A percentile compares a stretch with the other conserved stretches of the same genome.
phyloP scores from a whole-genome alignment of 495 filamentous ascomycete species.

The Xeromyces bisporus region DNA sequence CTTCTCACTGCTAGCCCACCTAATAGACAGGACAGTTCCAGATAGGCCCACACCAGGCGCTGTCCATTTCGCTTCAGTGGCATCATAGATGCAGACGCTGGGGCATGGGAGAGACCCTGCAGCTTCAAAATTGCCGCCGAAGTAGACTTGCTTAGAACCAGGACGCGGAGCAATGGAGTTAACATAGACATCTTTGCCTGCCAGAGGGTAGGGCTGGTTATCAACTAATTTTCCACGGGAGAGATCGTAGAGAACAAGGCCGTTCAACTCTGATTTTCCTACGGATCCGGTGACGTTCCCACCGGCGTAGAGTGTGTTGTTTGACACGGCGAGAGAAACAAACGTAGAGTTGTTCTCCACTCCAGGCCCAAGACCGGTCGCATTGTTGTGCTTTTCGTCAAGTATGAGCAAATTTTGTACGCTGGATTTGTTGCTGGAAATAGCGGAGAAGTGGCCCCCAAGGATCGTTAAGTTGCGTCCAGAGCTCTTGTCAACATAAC shows the following conservation, averaged over 20 bases:
- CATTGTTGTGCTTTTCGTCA: slow-evolving; percentile 39
- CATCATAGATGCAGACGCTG: slow-evolving; percentile 63
- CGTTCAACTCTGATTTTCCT: slow-evolving; percentile 43
- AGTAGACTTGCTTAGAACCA: slow-evolving; percentile 55
- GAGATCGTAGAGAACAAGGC: slow-evolving; percentile 70
- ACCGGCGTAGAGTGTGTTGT: slow-evolving; percentile 62
- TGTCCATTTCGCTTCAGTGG: slow-evolving; percentile 52
- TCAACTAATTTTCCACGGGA: slow-evolving; percentile 36
- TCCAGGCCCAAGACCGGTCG: slow-evolving; percentile 53
- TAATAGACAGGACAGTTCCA: slow-evolving; percentile 52
- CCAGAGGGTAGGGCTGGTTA: slow-evolving; percentile 53
- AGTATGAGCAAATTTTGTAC: slow-evolving; percentile 69
- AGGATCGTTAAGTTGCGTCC: slow-evolving; percentile 69
- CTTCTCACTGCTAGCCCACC: slow-evolving; percentile 53
- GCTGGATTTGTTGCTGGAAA: slow-evolving; percentile 46
- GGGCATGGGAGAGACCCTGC: slow-evolving; percentile 75
- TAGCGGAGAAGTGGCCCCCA: slow-evolving; percentile 72
- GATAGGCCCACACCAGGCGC: slow-evolving; percentile 50
- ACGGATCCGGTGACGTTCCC: slow-evolving; percentile 59
- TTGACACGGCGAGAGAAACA: slow-evolving; percentile 47
- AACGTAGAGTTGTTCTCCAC: slow-evolving; percentile 59
- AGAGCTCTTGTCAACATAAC: slow-evolving; percentile 53
- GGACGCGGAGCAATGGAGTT: slow-evolving; percentile 55
- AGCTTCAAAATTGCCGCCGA: slow-evolving; percentile 63
- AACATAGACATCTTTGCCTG: slow-evolving; percentile 50